Evolutionary conservation across 2,329 filamentous ascomycete genomes (phyloP), one percentile per base, ranked within the genome.

Genomic region (Dactylellina parvicollis): DNA sequence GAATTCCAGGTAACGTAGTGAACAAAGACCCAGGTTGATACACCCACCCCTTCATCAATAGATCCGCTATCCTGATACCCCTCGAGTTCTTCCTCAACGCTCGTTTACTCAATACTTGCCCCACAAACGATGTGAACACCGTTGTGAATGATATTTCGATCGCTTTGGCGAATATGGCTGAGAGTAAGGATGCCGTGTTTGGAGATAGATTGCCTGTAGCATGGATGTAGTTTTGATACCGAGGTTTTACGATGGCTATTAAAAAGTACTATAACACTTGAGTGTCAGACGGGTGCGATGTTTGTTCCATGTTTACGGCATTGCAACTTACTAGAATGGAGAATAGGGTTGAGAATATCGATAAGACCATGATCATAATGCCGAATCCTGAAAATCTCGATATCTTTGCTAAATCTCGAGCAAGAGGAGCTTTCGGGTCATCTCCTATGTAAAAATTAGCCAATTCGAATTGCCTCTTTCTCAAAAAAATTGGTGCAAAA

Each of bases 91-190:
- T 85, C 22, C 85, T 84, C 62, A 91, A 85, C 0, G 90, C 89
- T 61, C 89, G 83, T 18, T 89, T 84, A n/a, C 87, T 92, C 14
- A 94, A 81, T 0, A 90, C 85, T 79, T 95, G 91, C 0, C 91
- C 91, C 0, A 93, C 79, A 61, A 90, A 90, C 0, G 89, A 86
- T 0, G 93, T 89, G 72, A 92, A 90, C 0, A 91, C 88, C 0
- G 90, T 92, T 2, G 92, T 90, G 77, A 92, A 94, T 0, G 89
- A 88, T 75, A 93, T 79, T 80, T 94, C 91, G 50, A 93, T 91
- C 0, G 89, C 86, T 80, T 93, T 94, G 5, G 91, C 89, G 34
- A 92, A 82, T 1, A 92, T 80, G 0, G 90, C 86, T n/a, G 87
- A 88, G 0, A 93, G 78, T 0, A 91, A 80, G 0, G 87, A 88